A percentile compares a stretch with the other conserved stretches of the same genome.
Conservation (phyloP, 495 filamentous ascomycete species). For the Hypoxylon fuscum region DNA sequence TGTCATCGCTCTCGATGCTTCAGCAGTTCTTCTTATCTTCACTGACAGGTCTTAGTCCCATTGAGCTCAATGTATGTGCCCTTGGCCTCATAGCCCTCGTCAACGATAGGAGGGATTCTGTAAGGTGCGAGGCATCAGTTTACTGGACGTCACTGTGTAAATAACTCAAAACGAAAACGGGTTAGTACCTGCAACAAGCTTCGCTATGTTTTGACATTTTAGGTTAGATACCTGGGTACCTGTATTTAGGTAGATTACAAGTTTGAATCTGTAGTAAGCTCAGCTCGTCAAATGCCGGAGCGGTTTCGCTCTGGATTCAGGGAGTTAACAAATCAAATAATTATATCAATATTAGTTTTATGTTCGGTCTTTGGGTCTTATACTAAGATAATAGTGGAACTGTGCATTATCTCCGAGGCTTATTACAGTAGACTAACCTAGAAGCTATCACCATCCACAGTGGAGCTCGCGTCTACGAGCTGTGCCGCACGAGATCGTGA, state of each 20-base stretch:
- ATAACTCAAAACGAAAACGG: background rate
- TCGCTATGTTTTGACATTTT: conserved; percentile 29
- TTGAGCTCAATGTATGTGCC: conserved; percentile 68
- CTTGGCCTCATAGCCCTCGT: conserved; percentile 66
- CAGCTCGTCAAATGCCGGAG: too few relatives aligned
- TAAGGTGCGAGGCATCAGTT: background rate
- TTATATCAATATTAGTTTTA: background rate
- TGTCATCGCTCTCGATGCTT: background rate
- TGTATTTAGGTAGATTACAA: too few relatives aligned
- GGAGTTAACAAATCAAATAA: background rate
- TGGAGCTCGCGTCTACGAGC: background rate
- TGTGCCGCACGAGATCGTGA: too few relatives aligned
- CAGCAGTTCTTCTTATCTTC: background rate
- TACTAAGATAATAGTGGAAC: conserved; percentile 2
- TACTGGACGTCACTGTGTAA: background rate
- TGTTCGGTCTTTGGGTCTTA: background rate
- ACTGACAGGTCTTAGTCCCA: conserved; percentile 70
- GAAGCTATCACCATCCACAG: too few relatives aligned
- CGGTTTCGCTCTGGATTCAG: too few relatives aligned
- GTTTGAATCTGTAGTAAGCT: too few relatives aligned
- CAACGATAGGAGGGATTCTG: conserved; percentile 61
- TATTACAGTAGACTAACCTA: background rate
- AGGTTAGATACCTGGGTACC: background rate
- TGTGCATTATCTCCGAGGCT: conserved; percentile 5
- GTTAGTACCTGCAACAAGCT: conserved; percentile 21